Base-by-base conservation (phyloP, 805 yeast genomes). In the Metschnikowia orientalis region DNA sequence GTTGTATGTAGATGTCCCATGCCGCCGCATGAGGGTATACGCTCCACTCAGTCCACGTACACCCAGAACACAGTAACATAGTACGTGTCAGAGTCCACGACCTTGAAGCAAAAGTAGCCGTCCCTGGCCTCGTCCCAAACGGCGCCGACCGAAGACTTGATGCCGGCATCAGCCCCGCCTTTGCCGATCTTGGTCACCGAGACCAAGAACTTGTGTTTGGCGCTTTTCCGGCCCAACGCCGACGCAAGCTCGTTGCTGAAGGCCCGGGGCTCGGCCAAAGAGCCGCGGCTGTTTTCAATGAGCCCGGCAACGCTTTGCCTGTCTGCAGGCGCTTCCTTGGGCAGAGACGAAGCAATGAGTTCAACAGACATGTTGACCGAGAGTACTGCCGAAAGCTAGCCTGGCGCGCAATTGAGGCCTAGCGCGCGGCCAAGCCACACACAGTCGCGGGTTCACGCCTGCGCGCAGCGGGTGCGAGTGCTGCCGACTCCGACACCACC, bases 81-180 rank as follows among this genome's bases (percentile, higher is more conserved):
- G 32, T 48, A 50, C 29, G 50, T 55, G 20, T 37, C 26, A n/a
- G 44, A 50, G 6, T 40, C 22, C 5, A 45, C 42, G 9, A 66
- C 36, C 30, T 56, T 57, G 13, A 70, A 35, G 15, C 62, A 62
- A 8, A 69, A 54, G 20, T 63, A 56, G 2, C 84, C 85, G 51
- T 79, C 87, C 28, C 63, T 74, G 8, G 58, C 54, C 6, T 59
- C 48, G 41, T 77, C 77, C 83, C 84, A 79, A 4, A 69, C 57
- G 0, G 79, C 70, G 8, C 79, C 81, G 29, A 75, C 59, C 4
- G 63, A 53, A 7, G 69, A 57, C 3, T 55, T 42, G 12, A 69
- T 42, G 8, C 29, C 29, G 25, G 56, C 35, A 15, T 49, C 48
- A 4, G 50, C 46, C 13, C 56, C 49, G 10, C 29, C 26, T 1